phyloP scores from a whole-genome alignment of 2,329 filamentous ascomycete genomes.

The Aspergillus caelatus region DNA sequence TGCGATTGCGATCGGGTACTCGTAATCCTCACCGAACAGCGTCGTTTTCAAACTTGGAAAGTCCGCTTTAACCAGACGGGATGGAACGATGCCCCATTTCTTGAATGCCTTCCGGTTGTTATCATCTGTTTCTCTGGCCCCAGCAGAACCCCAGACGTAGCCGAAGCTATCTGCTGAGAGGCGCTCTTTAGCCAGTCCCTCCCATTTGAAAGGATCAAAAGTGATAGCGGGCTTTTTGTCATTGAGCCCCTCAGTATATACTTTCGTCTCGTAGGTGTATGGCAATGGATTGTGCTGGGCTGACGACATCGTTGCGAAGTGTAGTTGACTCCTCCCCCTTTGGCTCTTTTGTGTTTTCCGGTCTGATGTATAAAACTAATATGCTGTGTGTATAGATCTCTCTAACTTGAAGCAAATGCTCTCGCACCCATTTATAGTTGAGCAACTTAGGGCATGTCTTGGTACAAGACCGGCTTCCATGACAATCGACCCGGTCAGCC shows the following conservation, averaged over 20 bases:
- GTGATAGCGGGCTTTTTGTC: conserved; percentile 54
- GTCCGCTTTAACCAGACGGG: conserved; percentile 37
- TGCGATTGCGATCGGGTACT: conserved; percentile 62
- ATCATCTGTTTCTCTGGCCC: conserved; percentile 29
- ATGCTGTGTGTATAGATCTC: not conserved
- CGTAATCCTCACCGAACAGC: conserved; percentile 54
- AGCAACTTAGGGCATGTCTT: not conserved
- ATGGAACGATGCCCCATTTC: conserved; percentile 31
- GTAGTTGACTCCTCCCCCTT: not conserved
- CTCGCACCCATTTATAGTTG: not conserved
- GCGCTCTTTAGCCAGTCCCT: conserved; percentile 53
- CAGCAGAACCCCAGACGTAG: conserved; percentile 63
- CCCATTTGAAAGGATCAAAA: conserved; percentile 59
- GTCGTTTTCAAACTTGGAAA: conserved; percentile 50
- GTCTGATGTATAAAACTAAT: not conserved
- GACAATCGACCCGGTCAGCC: not conserved
- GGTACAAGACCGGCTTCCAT: not conserved
- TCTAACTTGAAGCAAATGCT: not conserved
- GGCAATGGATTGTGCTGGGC: not conserved
- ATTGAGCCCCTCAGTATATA: conserved; percentile 53
- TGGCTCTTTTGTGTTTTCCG: not conserved
- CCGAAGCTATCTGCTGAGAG: conserved; percentile 57
- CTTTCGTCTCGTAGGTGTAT: conserved; percentile 40
- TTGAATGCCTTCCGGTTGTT: conserved; percentile 35
- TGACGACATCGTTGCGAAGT: not conserved